Evolutionary conservation across 75 land plant species (phyloP), one percentile per base, ranked within the genome.

Genomic region (Azolla pinnata): DNA sequence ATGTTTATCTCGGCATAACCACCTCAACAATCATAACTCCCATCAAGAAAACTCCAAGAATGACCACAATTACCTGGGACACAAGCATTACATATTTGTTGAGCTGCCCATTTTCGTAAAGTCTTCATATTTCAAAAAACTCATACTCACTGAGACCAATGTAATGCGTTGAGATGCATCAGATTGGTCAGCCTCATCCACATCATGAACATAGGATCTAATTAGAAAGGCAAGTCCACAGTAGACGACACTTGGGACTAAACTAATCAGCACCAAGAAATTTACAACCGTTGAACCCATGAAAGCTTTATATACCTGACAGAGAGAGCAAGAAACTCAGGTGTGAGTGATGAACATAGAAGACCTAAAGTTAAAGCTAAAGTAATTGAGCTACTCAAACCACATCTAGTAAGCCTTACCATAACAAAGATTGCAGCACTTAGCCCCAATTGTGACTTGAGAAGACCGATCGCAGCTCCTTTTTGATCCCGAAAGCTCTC

Each of bases 351-450:
- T 48, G 51, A 48, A 48, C 19, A 20, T 17, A 20, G 21, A 48
- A 4, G 21, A 48, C 42, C 7, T 8, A 8, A 38, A 14, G 12
- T 38, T 38, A 8, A 38, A 38, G 14, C n/a, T n/a, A n/a, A 38
- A 8, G 14, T 38, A 38, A 38, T 8, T 38, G 42, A 8, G 14
- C 14, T 14, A 8, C 14, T 8, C 42, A 38, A 38, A 38, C 12
- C 42, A 7, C 14, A 8, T 8, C 7, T 14, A 38, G 7, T 14
- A 14, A 52, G 4, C 5, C 60, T 21, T 65, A 76, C 79, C 68
- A 55, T 71, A 33, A 76, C 79, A 76, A 71, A 76, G 34, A 76
- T 76, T 42, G 79, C 79, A 33, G 70, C 79, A 66, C 79, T 71
- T 49, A 76, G 31, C 23, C 79, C 79, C 31, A 72, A 33, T 58